Evolutionary conservation across 2,329 filamentous ascomycete species (phyloP).

Genomic region (Elsinoe perseae): DNA sequence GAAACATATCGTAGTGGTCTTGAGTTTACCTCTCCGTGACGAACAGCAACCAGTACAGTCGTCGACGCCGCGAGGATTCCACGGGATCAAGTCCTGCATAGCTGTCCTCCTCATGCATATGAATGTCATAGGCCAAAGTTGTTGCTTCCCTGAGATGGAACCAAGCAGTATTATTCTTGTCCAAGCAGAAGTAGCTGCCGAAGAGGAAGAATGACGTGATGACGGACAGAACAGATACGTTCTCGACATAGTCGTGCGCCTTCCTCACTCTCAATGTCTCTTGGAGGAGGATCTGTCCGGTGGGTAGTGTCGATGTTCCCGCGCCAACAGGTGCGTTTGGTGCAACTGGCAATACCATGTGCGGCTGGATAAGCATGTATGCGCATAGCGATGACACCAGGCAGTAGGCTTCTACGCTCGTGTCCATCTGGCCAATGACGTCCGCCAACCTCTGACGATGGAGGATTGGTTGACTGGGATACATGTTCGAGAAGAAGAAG

Average conservation of each 20-base stretch:
- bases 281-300: constrained; percentile 50
- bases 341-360: constrained; percentile 41
- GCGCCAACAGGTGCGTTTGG: constrained; percentile 23
- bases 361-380: constrained; percentile 44
- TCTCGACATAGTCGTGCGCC: constrained; percentile 51
- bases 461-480: constrained; percentile 56
- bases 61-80: constrained; percentile 47
- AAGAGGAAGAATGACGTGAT: constrained; percentile 57
- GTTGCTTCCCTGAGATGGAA: constrained; percentile 55
- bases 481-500: constrained; percentile 55
- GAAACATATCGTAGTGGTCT: background rate
- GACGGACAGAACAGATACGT: constrained; percentile 48
- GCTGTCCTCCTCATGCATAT: constrained; percentile 51
- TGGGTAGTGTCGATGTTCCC: constrained; percentile 42
- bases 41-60: constrained; percentile 57
- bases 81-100: constrained; percentile 44
- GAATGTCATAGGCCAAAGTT: constrained; percentile 51
- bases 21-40: constrained; percentile 49
- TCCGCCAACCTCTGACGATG: constrained; percentile 47
- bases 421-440: constrained; percentile 45
- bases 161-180: constrained; percentile 55
- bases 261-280: constrained; percentile 51
- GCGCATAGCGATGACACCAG: constrained; percentile 46
- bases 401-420: constrained; percentile 50
- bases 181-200: constrained; percentile 54